Evolutionary conservation across 2,329 filamentous ascomycete genomes (phyloP).

Genomic region (Penicillium sp.): DNA sequence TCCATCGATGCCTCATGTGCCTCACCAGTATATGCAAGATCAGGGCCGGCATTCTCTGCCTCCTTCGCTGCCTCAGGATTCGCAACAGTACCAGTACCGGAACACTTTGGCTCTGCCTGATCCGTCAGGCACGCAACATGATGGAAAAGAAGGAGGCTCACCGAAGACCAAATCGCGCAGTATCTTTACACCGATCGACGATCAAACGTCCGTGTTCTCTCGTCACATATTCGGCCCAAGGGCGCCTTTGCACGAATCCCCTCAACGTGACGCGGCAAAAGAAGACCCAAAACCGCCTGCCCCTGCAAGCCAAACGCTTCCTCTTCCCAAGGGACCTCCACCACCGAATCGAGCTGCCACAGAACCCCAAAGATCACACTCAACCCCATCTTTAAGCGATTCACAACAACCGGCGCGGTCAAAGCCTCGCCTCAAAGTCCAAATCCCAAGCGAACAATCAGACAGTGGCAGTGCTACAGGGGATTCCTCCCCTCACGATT

Average conservation of each 20-base stretch:
- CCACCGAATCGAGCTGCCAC: constrained; percentile 48
- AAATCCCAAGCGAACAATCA: constrained; percentile 88
- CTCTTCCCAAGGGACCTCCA: constrained; percentile 45
- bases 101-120: constrained; percentile 59
- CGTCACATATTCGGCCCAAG: constrained; percentile 69
- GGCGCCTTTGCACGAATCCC: constrained; percentile 50
- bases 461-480: constrained; percentile 69
- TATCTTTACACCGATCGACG: constrained; percentile 96
- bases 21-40: constrained; percentile 69
- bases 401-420: constrained; percentile 65
- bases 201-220: constrained; percentile 80
- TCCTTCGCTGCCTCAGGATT: constrained; percentile 62
- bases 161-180: constrained; percentile 76
- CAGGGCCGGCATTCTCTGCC: constrained; percentile 66
- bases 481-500: constrained; percentile 62
- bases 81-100: constrained; percentile 11
- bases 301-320: constrained; percentile 53
- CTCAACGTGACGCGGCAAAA: constrained; percentile 41
- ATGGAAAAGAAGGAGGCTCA: constrained; percentile 38
- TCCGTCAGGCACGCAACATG: constrained; percentile 51
- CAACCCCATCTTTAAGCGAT: constrained; percentile 68
- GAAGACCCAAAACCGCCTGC: constrained; percentile 32
- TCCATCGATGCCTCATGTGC: constrained; percentile 52
- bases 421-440: constrained; percentile 81
- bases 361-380: constrained; percentile 46